Percentiles rank a stretch among this genome's conserved stretches.
These are phyloP conservation scores for Thalassiosira profunda DNA, from an alignment of 108 stramenopile species.

Conservation along the genomic window DNA sequence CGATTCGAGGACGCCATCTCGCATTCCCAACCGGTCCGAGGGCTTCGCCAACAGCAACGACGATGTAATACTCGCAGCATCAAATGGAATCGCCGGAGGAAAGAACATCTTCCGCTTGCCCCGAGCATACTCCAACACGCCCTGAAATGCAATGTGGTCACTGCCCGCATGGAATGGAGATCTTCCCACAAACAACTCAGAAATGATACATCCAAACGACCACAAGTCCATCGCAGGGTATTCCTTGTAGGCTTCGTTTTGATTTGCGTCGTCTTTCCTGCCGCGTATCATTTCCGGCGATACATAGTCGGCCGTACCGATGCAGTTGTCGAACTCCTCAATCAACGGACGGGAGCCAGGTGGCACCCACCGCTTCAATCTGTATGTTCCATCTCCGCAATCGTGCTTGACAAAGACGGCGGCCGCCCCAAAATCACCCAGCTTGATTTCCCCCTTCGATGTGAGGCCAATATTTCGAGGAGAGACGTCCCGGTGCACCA, in stretches of 20 bases:
- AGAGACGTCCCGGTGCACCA: slow-evolving; percentile 48
- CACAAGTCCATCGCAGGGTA: slow-evolving; percentile 40
- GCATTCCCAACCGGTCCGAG: slow-evolving; percentile 6
- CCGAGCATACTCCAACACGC: slow-evolving; percentile 25
- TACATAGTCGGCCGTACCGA: slow-evolving; percentile 43
- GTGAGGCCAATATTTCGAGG: slow-evolving; percentile 39
- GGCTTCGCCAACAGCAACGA: slow-evolving; percentile 7
- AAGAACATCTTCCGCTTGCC: slow-evolving; percentile 8
- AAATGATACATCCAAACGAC: slow-evolving; percentile 52
- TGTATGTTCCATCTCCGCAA: neutral
- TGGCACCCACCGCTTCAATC: slow-evolving; percentile 1
- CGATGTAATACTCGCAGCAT: slow-evolving; percentile 7
- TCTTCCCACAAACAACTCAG: slow-evolving; percentile 36
- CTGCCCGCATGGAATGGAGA: slow-evolving; percentile 47
- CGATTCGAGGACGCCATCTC: slow-evolving; percentile 11
- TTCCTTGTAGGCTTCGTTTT: neutral
- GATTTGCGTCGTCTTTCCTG: neutral
- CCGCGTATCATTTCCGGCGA: slow-evolving; percentile 52
- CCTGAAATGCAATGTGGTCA: slow-evolving; percentile 36
- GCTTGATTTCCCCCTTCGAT: slow-evolving; percentile 26
- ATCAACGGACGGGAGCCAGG: neutral
- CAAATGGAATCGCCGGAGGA: neutral
- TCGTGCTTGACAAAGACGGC: slow-evolving; percentile 3
- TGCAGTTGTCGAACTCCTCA: slow-evolving; percentile 10
- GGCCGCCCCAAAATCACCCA: slow-evolving; percentile 50